Conservation (phyloP, 768 basidiomycete species). For the Tephrocybe sp. region DNA sequence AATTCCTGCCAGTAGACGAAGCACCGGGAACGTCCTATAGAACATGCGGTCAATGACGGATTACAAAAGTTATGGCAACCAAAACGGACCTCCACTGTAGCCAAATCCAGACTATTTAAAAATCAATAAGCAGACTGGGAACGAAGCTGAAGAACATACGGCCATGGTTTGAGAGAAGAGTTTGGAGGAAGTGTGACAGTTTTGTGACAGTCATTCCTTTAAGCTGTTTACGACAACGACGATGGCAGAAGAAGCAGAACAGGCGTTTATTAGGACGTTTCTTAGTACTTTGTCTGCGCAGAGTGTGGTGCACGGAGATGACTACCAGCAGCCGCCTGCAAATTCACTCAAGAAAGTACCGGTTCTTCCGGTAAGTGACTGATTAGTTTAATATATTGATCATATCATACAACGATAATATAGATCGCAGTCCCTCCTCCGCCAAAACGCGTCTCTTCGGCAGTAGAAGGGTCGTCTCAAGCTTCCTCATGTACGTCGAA, state of each 20-base stretch:
- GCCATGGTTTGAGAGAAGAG: conserved; percentile 29
- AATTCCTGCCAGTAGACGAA: conserved; percentile 93
- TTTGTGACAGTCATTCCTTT: neutral
- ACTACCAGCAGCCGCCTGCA: conserved; percentile 72
- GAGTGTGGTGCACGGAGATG: conserved; percentile 66
- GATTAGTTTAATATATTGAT: conserved; percentile 6
- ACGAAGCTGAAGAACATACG: conserved; percentile 23
- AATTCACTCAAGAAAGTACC: conserved; percentile 69
- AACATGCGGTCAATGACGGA: neutral
- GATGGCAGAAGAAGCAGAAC: conserved; percentile 56
- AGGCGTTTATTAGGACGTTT: conserved; percentile 65
- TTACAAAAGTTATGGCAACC: neutral
- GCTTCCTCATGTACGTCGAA: conserved; percentile 29
- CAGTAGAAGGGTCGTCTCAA: conserved; percentile 26
- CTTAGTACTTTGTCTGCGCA: conserved; percentile 62
- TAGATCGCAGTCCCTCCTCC: conserved; percentile 27
- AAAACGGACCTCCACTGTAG: conserved; percentile 39
- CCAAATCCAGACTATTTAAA: conserved; percentile 44
- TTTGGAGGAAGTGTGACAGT: conserved; percentile 5
- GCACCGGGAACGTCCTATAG: conserved; percentile 76
- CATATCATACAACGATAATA: conserved; percentile 6
- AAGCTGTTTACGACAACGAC: conserved; percentile 6
- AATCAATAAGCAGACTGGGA: neutral
- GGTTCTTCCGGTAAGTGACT: conserved; percentile 54
- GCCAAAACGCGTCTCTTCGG: conserved; percentile 43